Base-by-base conservation (phyloP, 148 eudicot species). In the Spergularia marina region DNA sequence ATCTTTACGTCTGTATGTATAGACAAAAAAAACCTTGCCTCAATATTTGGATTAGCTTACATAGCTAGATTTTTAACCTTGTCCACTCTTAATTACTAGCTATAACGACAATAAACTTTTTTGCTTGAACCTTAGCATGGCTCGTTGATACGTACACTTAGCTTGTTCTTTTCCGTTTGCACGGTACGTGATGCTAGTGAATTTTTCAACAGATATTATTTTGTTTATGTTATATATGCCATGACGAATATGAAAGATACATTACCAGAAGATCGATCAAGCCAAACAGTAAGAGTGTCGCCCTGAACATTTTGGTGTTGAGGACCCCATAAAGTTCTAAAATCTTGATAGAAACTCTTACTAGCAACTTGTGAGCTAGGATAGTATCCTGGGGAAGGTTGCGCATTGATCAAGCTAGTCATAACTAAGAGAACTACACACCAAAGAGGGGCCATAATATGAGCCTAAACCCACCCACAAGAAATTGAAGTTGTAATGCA, bases 251-350 rank as follows among this genome's bases (percentile, higher is more conserved):
- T 30, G 21, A 21, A 16, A 49, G 73, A 64, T 17, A 60, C 20
- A 15, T 74, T 69, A 91, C 98, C 98, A 61, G 96, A 84, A 75
- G 60, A 81, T 0, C 77, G 85, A 66, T 95, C 98, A 63, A 95
- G 97, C 98, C 98, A 95, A 25, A 95, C 74, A 17, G 86, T 75
- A 4, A 95, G 75, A 51, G 87, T 87, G 76, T 81, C 84, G 17
- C 87, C 83, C 59, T 89, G 81, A 9, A 89, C 39, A 15, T 68
- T 83, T 40, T 89, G 97, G 63, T 95, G 97, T 61, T 78, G 78
- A 49, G 96, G 86, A 73, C 98, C 97, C 98, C 98, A 95, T 10
- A 95, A 85, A 53, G 84, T 95, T 55, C 85, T 77, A 72, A 82
- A 95, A 0, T 89, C 96, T 72, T 92, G 76, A 66, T 53, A 64